Percentiles rank a stretch among this genome's conserved stretches.
phyloP scores from a whole-genome alignment of 1,284 basidiomycete species.

The Rhodofomes roseus region DNA sequence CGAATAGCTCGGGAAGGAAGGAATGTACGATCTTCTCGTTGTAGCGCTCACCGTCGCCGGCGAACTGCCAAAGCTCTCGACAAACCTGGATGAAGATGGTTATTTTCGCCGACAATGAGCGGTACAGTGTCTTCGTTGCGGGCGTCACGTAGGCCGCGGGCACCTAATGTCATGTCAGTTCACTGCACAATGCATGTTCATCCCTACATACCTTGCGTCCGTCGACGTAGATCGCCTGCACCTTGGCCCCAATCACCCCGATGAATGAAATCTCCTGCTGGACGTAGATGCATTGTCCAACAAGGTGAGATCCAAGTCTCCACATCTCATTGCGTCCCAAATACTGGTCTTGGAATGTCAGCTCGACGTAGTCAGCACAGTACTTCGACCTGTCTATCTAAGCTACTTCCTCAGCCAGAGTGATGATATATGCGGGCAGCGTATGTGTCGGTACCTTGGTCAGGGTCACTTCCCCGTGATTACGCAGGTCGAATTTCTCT shows the following conservation, averaged over 20 bases:
- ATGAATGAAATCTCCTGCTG: constrained; percentile 76
- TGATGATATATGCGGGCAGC: neutral
- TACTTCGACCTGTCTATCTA: constrained; percentile 67
- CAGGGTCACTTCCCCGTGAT: constrained; percentile 64
- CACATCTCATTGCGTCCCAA: constrained; percentile 93
- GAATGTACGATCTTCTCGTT: constrained; percentile 96
- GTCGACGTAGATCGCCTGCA: constrained; percentile 70
- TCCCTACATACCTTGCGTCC: constrained; percentile 50
- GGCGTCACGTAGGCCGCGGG: constrained; percentile 81
- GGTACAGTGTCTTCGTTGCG: constrained; percentile 85
- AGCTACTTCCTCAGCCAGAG: constrained; percentile 1
- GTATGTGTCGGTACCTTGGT: constrained; percentile 52
- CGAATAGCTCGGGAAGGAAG: constrained; percentile 83
- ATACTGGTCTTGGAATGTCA: constrained; percentile 90
- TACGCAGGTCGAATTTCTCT: constrained; percentile 65
- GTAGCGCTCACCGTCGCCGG: constrained; percentile 93
- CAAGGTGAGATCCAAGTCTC: constrained; percentile 74
- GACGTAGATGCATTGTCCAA: constrained; percentile 70
- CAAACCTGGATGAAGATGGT: constrained; percentile 96
- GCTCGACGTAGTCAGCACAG: constrained; percentile 80
- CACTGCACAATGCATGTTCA: neutral
- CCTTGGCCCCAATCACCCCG: constrained; percentile 75
- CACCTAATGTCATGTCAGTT: constrained; percentile 40
- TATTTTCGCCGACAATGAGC: constrained; percentile 88
- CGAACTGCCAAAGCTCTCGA: constrained; percentile 95